Evolutionary conservation across 2,329 filamentous ascomycete species (phyloP), one percentile per base, ranked within the genome.

Genomic region (Purpureocillium lavendulum): DNA sequence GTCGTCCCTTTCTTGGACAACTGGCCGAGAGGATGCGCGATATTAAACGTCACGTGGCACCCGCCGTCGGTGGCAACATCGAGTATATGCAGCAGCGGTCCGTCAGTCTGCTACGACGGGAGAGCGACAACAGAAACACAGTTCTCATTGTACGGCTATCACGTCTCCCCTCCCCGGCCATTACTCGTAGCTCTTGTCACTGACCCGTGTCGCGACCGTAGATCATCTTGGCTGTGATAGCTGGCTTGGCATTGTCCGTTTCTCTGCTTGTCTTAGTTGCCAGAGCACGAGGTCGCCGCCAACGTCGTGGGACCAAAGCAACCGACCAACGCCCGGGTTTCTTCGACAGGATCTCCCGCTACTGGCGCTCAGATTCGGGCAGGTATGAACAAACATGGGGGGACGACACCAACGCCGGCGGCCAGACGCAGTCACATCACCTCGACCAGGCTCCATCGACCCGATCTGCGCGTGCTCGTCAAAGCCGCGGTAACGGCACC

Each of bases 331-430:
- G 28, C 12, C 38, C 15, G 10, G 33, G 17, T 14, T 28, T 26
- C 7, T 29, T 30, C 5, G 33, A 35, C 8, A 17, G 30, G 12
- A 24, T 40, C 7, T 10, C 35, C 16, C 18, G 38, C 11, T 34
- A 24, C 38, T 40, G 38, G 38, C 28, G 18, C 3, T 8, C 29
- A 4, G 16, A 33, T 7, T 18, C n/a, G 4, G 15, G 37, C 32
- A 41, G 43, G 37, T 64, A 64, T 41, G 44, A 60, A 32, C 58
- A 55, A 38, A 53, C 61, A 26, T 43, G 52, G 17, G 50, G 47
- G 13, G 52, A 57, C 30, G 57, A 61, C 34, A 49, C 48, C n/a
- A 50, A 6, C 21, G 10, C 41, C 3, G 42, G 42, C 15, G 33
- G 35, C 24, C 40, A 41, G 11, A 13, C 44, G 16, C 47, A 46